A percentile compares a stretch with the other conserved stretches of the same genome.
phyloP scores from a whole-genome alignment of 2,329 filamentous ascomycete genomes.

The Ceratocystis papillata region DNA sequence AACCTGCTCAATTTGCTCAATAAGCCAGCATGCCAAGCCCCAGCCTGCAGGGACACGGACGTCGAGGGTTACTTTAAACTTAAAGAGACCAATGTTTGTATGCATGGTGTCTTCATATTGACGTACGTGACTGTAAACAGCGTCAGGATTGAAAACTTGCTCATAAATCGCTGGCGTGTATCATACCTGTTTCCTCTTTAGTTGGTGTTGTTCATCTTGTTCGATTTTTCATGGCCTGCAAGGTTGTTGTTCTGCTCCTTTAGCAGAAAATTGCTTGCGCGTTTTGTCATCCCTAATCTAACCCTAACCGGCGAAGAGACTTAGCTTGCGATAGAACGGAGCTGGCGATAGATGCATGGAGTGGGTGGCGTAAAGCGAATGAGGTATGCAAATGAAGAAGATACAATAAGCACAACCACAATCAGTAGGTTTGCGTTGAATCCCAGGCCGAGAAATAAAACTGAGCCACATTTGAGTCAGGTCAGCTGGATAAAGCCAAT shows the following conservation, averaged over 20 bases:
- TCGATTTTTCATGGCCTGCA: not conserved
- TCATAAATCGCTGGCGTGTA: not conserved
- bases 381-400: no score
- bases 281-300: not conserved
- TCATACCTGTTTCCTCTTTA: not conserved
- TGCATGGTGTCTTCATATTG: not conserved
- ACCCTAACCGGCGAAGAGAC: not conserved
- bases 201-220: not conserved
- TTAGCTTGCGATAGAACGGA: no score
- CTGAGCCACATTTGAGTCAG: no score
- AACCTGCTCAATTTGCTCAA: conserved; percentile 16
- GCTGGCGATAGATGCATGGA: no score
- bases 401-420: no score
- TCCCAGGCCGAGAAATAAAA: no score
- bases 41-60: conserved; percentile 1
- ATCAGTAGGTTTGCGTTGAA: no score
- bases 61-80: not conserved
- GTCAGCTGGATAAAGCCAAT: no score
- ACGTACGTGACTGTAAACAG: not conserved
- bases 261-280: no score
- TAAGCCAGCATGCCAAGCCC: not conserved
- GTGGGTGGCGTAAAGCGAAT: no score
- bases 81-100: not conserved
- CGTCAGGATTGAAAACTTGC: conserved; percentile 10
- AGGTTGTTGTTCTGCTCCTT: no score